Base-by-base conservation (phyloP, 805 yeast species). In the Scheffersomyces stipitis region DNA sequence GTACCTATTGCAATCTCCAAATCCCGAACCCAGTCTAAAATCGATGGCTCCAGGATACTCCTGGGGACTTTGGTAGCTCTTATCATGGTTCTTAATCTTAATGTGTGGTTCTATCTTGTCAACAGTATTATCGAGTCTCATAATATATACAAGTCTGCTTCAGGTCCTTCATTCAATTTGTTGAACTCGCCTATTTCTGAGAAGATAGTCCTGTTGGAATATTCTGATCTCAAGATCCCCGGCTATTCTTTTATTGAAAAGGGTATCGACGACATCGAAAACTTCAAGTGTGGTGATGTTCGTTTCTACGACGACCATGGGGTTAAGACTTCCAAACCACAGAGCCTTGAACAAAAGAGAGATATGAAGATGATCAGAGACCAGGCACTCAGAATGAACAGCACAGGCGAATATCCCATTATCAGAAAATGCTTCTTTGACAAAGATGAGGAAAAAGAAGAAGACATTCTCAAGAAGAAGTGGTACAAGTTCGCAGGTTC, bases 401-500 rank as follows among this genome's bases (percentile, higher is more conserved):
- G 34, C 12, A 15, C 36, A 4, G 24, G 24, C 7, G 32, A 34
- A 4, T 37, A 44, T 18, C 33, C 34, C 14, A 36, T 37, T 9
- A 42, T 44, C 12, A 30, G 37, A 8, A 18, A 23, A 15, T 45
- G 38, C 26, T 46, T 46, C 18, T 30, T 34, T 15, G 51, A 46
- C 31, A 31, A 33, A 9, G 31, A 31, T 10, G 28, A 35, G 15
- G 47, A 46, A 31, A 22, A 31, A 7, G 51, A 44, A 17, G 28
- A 44, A 16, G 20, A 28, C 7, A 44, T 46, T 15, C 26, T 46
- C 5, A 24, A 28, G 3, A 23, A 26, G 4, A 44, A 46, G 26
- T 46, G 51, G 51, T 32, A 13, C 13, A 44, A 44, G 20, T 46
- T 46, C 23, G 39, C 44, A 22, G 48, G 43, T 4, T 36, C 44